Base-by-base conservation (phyloP, 108 stramenopile species). In the Thalassiosira profunda region DNA sequence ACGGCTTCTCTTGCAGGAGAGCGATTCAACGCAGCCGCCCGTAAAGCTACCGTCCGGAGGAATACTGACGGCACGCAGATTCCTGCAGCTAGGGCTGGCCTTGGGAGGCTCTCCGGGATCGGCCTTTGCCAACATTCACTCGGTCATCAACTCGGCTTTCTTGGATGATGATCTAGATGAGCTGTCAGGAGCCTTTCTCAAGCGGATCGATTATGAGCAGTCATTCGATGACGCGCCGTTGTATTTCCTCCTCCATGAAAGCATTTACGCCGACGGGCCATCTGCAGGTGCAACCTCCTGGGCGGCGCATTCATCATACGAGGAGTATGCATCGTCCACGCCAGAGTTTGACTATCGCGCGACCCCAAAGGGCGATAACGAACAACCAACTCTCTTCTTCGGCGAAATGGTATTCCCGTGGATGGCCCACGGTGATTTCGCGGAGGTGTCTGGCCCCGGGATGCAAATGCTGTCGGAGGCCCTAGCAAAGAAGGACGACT, bases 361-460 rank as follows among this genome's bases (percentile, higher is more conserved):
- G 18, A 86, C 90, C 9, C 60, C 72, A 49, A 26, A 40, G 10
- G 49, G 71, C 38, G 45, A 56, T 4, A 63, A 87, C 21, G 52
- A 46, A 6, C 25, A 34, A 9, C 93, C 87, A 8, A 83, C 79
- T 0, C 38, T 90, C 4, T 86, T 95, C 59, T 91, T 89, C 67
- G 96, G 95, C 7, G 97, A 98, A 81, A 96, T 96, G 92, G 91
- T 98, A 0, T 98, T 96, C 78, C 88, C 92, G 2, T 96, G 91
- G 86, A 97, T 98, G 96, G 68, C 88, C 28, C 82, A 98, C 47
- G 84, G 84, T 21, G 96, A 97, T 56, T 97, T 80, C 72, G 84
- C 65, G 8, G 94, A 91, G 65, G 63, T 92, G 26, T 67, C 71
- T 37, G 86, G 85, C 3, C 2, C 79, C 34, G 91, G 88, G 4